Percentiles rank a stretch among this genome's conserved stretches.
These are phyloP conservation scores for Claviceps humidiphila DNA, from an alignment of 2,329 filamentous ascomycete species.

Conservation along the genomic window DNA sequence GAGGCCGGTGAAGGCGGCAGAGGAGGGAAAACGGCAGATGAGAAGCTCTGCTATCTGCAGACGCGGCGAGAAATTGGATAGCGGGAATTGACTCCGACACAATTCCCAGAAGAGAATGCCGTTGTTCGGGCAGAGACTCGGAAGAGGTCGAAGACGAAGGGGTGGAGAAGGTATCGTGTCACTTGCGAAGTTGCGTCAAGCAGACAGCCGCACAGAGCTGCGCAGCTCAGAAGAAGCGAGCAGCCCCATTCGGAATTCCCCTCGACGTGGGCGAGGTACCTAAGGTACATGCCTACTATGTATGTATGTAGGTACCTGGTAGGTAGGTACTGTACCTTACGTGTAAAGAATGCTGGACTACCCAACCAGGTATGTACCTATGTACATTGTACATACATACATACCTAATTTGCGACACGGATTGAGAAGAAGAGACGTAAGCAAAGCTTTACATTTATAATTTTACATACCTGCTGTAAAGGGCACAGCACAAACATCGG, in stretches of 20 bases:
- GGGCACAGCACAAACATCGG: too few species aligned
- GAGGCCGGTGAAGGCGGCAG: background rate
- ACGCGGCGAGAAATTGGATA: slow-evolving; percentile 1
- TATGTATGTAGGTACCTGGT: too few species aligned
- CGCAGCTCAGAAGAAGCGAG: background rate
- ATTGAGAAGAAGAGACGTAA: too few species aligned
- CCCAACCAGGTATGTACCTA: too few species aligned
- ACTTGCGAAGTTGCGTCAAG: background rate
- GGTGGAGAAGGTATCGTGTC: slow-evolving; percentile 3
- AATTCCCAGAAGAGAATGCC: slow-evolving; percentile 4
- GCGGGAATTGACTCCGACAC: background rate
- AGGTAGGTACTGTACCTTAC: too few species aligned
- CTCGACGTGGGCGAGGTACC: background rate
- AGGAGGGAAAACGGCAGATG: background rate
- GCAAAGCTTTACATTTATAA: too few species aligned
- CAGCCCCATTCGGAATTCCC: background rate
- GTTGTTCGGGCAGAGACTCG: slow-evolving; percentile 4
- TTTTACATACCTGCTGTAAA: too few species aligned
- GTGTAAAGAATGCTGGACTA: too few species aligned
- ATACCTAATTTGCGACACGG: too few species aligned
- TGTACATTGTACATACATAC: too few species aligned
- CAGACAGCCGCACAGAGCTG: background rate
- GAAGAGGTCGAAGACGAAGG: slow-evolving; percentile 3
- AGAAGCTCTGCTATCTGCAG: slow-evolving; percentile 6
- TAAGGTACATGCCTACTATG: too few species aligned